Percentiles rank a stretch among this genome's conserved stretches.
phyloP scores from a whole-genome alignment of 2,329 filamentous ascomycete genomes.

The Davidsoniella neocaledoniae region DNA sequence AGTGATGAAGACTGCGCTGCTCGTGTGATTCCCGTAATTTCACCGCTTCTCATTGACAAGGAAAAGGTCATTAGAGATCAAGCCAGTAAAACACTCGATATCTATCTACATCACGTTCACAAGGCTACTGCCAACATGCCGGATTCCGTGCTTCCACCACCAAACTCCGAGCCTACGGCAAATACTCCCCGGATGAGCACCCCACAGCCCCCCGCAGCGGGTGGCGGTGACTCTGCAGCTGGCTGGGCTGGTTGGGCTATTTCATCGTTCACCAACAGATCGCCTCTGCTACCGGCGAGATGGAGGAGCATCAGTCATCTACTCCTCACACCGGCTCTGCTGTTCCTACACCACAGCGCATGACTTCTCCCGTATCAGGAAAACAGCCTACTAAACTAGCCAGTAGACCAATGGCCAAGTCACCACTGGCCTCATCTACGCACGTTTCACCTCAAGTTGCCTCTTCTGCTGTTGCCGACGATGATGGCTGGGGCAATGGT shows the following conservation, averaged over 20 bases:
- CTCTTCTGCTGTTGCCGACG: constrained; percentile 31
- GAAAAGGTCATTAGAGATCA: constrained; percentile 91
- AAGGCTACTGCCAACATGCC: constrained; percentile 66
- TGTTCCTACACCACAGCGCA: neutral
- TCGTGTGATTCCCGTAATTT: constrained; percentile 70
- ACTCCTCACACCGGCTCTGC: neutral
- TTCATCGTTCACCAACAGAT: constrained; percentile 92
- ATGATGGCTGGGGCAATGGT: constrained; percentile 19
- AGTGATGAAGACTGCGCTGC: constrained; percentile 75
- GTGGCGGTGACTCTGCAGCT: constrained; percentile 31
- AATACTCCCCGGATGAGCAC: constrained; percentile 61
- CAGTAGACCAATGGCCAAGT: constrained; percentile 38
- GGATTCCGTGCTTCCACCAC: constrained; percentile 58
- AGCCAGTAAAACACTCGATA: constrained; percentile 72
- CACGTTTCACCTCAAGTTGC: constrained; percentile 22
- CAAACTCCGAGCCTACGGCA: constrained; percentile 32
- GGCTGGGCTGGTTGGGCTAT: constrained; percentile 93
- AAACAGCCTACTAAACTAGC: constrained; percentile 36
- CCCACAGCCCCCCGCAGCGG: constrained; percentile 34
- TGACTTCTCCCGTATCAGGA: constrained; percentile 18
- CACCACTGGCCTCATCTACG: constrained; percentile 29
- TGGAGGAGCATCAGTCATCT: constrained; percentile 39
- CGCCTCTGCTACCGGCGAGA: constrained; percentile 69
- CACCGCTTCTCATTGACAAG: constrained; percentile 76
- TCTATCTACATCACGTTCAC: constrained; percentile 67